phyloP scores from a whole-genome alignment of 169 alveolate species.

The Ichthyophthirius multifiliis region DNA sequence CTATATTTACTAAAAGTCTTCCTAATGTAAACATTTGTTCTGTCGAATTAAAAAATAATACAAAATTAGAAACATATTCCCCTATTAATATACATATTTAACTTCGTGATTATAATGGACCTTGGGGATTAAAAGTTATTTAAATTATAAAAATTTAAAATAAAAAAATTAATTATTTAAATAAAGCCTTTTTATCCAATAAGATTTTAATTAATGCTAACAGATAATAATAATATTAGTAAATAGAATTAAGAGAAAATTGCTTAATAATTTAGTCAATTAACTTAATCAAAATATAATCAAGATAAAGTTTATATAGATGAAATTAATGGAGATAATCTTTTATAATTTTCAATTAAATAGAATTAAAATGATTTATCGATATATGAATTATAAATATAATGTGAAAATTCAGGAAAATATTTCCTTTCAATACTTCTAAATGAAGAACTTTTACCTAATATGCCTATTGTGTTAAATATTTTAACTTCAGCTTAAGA shows the following conservation, averaged over 20 bases:
- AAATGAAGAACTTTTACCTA: constrained; percentile 13
- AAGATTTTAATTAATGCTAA: neutral
- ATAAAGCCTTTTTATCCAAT: constrained; percentile 21
- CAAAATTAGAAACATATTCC: neutral
- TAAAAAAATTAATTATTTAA: neutral
- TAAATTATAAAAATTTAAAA: neutral
- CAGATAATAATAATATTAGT: neutral
- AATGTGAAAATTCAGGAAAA: constrained; percentile 7
- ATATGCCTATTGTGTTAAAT: constrained; percentile 1
- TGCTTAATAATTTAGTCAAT: neutral
- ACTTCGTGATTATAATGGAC: constrained; percentile 29
- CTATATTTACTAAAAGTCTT: neutral
- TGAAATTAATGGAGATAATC: neutral
- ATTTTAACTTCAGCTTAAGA: neutral
- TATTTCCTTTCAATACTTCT: constrained; percentile 13
- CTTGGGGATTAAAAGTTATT: constrained; percentile 16
- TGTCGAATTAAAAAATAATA: constrained; percentile 1
- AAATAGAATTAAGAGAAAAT: neutral
- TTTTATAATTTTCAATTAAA: neutral
- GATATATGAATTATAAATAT: neutral
- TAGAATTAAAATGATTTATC: neutral
- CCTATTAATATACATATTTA: neutral
- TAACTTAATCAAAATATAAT: neutral
- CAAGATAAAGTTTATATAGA: constrained; percentile 17
- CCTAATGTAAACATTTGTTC: constrained; percentile 9